Evolutionary conservation across 495 filamentous ascomycete genomes (phyloP).

Genomic region (Aspergillus hancockii): DNA sequence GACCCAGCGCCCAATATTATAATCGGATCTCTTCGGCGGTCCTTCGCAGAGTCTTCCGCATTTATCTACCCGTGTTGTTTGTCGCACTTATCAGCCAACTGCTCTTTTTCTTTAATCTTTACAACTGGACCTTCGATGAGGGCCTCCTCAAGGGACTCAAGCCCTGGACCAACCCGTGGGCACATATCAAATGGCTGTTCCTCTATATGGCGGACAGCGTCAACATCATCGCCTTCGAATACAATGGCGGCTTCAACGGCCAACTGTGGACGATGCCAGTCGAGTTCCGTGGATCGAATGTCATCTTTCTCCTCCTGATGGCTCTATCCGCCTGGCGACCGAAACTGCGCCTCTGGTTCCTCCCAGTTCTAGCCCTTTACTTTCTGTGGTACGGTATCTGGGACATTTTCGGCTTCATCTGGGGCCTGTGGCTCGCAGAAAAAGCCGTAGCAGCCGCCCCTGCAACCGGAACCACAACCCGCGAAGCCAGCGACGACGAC

Average conservation of each 20-base stretch:
- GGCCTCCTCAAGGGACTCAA: slow-evolving; percentile 16
- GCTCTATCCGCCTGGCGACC: slow-evolving; percentile 35
- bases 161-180: slow-evolving; percentile 25
- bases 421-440: slow-evolving; percentile 46
- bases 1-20: slow-evolving; percentile 37
- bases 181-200: slow-evolving; percentile 22
- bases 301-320: slow-evolving; percentile 44
- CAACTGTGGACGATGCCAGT: slow-evolving; percentile 55
- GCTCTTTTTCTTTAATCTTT: slow-evolving; percentile 36
- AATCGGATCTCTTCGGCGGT: slow-evolving; percentile 48
- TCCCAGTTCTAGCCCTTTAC: slow-evolving; percentile 31
- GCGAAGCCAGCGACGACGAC: slow-evolving; percentile 35
- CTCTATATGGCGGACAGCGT: slow-evolving; percentile 41
- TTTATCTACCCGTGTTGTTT: slow-evolving; percentile 55
- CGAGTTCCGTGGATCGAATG: slow-evolving; percentile 49
- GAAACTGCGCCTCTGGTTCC: slow-evolving; percentile 31
- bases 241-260: slow-evolving; percentile 22
- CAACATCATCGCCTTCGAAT: slow-evolving; percentile 26
- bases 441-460: not conserved
- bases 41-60: slow-evolving; percentile 55
- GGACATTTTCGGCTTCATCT: slow-evolving; percentile 48
- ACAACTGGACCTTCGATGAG: slow-evolving; percentile 18
- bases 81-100: slow-evolving; percentile 46
- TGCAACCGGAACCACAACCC: slow-evolving; percentile 10
- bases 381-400: slow-evolving; percentile 40